Base-by-base conservation (phyloP, 495 filamentous ascomycete species). In the Platismatia glauca region DNA sequence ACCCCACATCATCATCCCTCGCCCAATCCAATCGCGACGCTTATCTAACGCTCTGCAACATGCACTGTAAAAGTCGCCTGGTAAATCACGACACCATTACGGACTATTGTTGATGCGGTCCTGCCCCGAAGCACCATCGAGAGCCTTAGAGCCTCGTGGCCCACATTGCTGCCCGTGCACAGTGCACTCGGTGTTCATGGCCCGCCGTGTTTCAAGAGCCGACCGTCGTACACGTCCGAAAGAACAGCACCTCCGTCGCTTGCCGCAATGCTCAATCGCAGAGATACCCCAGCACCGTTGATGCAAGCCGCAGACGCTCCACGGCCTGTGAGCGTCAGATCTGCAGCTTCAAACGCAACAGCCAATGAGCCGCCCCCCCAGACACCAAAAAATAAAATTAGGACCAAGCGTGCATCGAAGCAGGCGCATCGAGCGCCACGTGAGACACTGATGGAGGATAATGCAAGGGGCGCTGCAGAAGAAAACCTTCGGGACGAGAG, bases 401-500 rank as follows among this genome's bases (percentile, higher is more conserved):
- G 33, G 41, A 53, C 58, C 15, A 61, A 61, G 53, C 67, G 64
- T 62, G 35, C 76, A 71, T 60, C 73, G 62, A 67, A 71, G 50
- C 50, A 53, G 66, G 38, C 38, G 44, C 61, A 66, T 38, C 73
- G 74, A 57, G 72, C 73, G 0, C 72, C 77, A 48, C 77, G 74
- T 53, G 79, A 84, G 65, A 77, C 79, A 29, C 82, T 81, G 46
- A 68, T 80, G 24, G 80, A 84, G 41, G 74, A 73, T 63, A 63
- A 70, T 44, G 73, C 74, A 58, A 77, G 74, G 64, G 71, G 70
- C 58, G 71, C 60, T 31, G 67, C 66, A 38, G 63, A 74, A 66
- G 76, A 79, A 16, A 76, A 72, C 34, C 29, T 38, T 5, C 73
- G 69, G 34, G 77, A 81, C 57, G 77, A 79, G 60, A 82, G 86